Conservation (phyloP, 2,329 filamentous ascomycete genomes). For the Aspergillus melleus region DNA sequence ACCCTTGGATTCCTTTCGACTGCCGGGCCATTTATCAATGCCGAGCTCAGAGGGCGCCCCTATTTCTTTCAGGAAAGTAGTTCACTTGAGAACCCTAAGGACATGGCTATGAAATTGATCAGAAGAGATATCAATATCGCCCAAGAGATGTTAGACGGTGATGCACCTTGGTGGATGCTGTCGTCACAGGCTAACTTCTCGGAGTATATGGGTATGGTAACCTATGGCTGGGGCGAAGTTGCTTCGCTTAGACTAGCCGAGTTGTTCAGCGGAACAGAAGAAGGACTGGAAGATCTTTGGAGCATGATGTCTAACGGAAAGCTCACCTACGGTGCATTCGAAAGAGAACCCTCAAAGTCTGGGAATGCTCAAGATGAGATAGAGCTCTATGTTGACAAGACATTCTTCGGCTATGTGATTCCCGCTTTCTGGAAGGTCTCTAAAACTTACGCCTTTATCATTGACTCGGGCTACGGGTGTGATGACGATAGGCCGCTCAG, state of each 20-base stretch:
- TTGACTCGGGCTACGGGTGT: conserved; percentile 15
- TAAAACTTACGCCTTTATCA: conserved; percentile 11
- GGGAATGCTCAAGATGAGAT: background rate
- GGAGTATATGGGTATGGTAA: conserved; percentile 7
- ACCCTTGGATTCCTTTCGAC: conserved; percentile 7
- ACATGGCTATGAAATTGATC: conserved; percentile 6
- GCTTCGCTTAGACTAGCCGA: background rate
- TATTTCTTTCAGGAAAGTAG: conserved; percentile 3
- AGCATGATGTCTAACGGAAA: conserved; percentile 9
- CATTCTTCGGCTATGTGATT: conserved; percentile 9
- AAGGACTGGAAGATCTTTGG: background rate
- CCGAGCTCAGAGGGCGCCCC: background rate
- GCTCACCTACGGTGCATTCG: conserved; percentile 7
- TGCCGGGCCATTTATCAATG: conserved; percentile 14
- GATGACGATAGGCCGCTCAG: conserved; percentile 2
- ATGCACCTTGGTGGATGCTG: background rate
- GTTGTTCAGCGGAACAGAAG: background rate
- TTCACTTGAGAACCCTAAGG: conserved; percentile 5
- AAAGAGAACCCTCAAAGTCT: background rate
- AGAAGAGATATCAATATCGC: conserved; percentile 8
- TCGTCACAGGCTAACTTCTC: conserved; percentile 10
- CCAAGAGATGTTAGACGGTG: conserved; percentile 4
- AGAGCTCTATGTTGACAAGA: conserved; percentile 1
- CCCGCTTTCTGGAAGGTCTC: conserved; percentile 13
- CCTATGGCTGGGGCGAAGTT: conserved; percentile 8